Percentiles rank a stretch among this genome's conserved stretches.
These are phyloP conservation scores for Gelatoporia subvermispora DNA, from an alignment of 768 basidiomycete genomes.

Conservation along the genomic window DNA sequence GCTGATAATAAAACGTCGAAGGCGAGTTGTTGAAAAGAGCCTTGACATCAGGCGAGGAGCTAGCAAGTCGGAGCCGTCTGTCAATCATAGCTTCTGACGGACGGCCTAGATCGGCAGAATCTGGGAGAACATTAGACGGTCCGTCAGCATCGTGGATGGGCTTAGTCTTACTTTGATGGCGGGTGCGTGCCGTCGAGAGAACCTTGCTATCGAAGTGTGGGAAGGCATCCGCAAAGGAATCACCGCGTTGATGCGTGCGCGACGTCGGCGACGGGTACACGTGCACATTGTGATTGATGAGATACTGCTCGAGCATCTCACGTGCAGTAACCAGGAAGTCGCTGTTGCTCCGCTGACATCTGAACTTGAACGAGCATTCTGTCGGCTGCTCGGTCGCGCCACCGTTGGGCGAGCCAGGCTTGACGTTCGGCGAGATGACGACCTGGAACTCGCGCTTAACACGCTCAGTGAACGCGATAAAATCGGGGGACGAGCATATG, in stretches of 20 bases:
- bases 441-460: conserved; percentile 94
- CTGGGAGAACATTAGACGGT: conserved; percentile 31
- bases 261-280: conserved; percentile 75
- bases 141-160: background rate
- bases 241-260: conserved; percentile 80
- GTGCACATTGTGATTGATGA: conserved; percentile 78
- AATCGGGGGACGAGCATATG: conserved; percentile 76
- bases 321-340: conserved; percentile 87
- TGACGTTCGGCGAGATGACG: conserved; percentile 78
- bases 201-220: conserved; percentile 96
- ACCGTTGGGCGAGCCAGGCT: conserved; percentile 43
- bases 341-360: conserved; percentile 91
- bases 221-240: conserved; percentile 93
- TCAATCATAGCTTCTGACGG: conserved; percentile 64
- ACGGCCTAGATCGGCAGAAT: conserved; percentile 73
- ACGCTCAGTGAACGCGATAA: conserved; percentile 78
- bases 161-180: conserved; percentile 44
- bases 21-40: conserved; percentile 85
- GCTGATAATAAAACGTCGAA: conserved; percentile 75
- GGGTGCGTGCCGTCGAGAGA: conserved; percentile 69
- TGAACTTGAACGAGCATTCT: conserved; percentile 92
- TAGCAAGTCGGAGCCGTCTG: conserved; percentile 74
- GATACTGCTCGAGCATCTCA: conserved; percentile 90
- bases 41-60: conserved; percentile 92
- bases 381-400: conserved; percentile 51